Base-by-base conservation (phyloP, 306 rosid genomes). In the Acmispon strigosus region DNA sequence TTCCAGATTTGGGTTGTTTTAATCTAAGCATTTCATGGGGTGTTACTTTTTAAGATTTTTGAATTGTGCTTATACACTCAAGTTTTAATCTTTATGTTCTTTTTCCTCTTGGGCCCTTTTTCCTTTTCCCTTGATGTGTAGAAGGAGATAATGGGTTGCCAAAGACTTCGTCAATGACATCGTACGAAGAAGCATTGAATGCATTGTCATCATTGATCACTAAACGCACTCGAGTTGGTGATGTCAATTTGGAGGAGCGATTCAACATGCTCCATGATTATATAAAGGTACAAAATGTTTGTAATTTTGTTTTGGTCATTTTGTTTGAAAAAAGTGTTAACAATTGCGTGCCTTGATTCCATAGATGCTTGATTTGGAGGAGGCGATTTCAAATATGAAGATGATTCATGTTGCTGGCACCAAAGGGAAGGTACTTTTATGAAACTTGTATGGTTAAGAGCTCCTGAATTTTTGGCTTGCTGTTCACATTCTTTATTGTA, bases 361-460 rank as follows among this genome's bases (percentile, higher is more conserved):
- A 8, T 55, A 94, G 98, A 90, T 90, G 43, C 88, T 93, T 43
- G 98, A 93, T 54, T 85, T 93, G 74, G 97, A 93, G 73, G 97
- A 90, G 83, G 66, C 89, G 10, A 85, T 90, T 79, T 83, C 88
- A 1, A 56, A 80, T 67, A 74, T 94, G 97, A 94, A 94, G 92
- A 62, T 94, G 64, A 89, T 94, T 68, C 98, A 94, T 74, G 96
- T 90, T 44, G 98, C 98, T 78, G 98, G 98, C 15, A 94, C 97
- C 73, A 94, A 94, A 81, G 97, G 98, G 59, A 94, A 94, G 98
- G 98, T 94, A 85, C 53, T 45, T 49, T 39, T 27, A 36, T 43
- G 56, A 63, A 13, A 11, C 8, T 75, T 42, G 44, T 37, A 42
- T 48, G 34, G 62, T 59, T 22, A 39, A 19, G 42, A 17, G 75